Percentiles rank a stretch among this genome's conserved stretches.
phyloP scores from a whole-genome alignment of 352 stramenopile genomes.

The Phytophthora foliorum region DNA sequence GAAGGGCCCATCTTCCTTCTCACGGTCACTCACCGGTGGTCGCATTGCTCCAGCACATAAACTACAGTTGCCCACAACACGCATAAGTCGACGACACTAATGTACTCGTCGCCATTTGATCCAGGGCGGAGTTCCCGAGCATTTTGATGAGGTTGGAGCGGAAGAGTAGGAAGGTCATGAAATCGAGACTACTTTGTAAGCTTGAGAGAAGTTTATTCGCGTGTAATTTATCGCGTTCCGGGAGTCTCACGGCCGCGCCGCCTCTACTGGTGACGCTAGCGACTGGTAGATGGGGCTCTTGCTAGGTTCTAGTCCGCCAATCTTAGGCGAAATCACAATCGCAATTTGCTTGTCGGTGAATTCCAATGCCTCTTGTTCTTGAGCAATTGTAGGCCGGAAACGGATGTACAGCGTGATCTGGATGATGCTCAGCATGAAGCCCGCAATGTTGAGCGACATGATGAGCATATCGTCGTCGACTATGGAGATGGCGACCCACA shows the following conservation, averaged over 20 bases:
- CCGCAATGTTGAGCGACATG: constrained; percentile 38
- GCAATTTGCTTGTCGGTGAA: constrained; percentile 25
- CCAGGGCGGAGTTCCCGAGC: too few relatives aligned
- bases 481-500: constrained; percentile 36
- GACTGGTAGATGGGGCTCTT: constrained; percentile 39
- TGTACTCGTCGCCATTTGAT: too few relatives aligned
- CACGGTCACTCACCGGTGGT: constrained; percentile 5
- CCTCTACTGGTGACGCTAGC: constrained; percentile 25
- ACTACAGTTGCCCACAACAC: too few relatives aligned
- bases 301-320: constrained; percentile 10
- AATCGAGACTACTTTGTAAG: not conserved
- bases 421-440: constrained; percentile 31
- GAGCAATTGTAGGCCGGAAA: constrained; percentile 18
- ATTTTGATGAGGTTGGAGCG: too few relatives aligned
- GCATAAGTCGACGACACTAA: too few relatives aligned
- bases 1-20: constrained; percentile 7
- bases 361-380: constrained; percentile 26
- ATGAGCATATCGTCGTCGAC: constrained; percentile 43
- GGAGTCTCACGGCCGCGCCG: constrained; percentile 6
- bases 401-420: constrained; percentile 39
- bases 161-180: too few relatives aligned
- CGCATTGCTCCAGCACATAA: not conserved
- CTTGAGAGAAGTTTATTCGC: not conserved
- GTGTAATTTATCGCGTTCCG: constrained; percentile 1
- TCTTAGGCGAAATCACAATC: constrained; percentile 32